phyloP scores from a whole-genome alignment of 2,329 filamentous ascomycete species.

The Claviceps sorghi region DNA sequence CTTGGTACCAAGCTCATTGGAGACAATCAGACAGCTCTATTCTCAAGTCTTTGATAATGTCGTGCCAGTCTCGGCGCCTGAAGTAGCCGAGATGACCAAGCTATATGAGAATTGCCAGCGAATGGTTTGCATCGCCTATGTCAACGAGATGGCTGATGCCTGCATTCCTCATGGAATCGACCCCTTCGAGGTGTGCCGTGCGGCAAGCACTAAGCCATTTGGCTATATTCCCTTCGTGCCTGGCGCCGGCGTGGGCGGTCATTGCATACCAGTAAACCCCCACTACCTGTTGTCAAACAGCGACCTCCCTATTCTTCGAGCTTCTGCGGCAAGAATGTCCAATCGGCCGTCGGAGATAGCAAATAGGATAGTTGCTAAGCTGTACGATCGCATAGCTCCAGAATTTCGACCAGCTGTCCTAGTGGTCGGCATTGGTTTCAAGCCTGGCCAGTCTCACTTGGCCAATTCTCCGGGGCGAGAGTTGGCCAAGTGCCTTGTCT shows the following conservation, averaged over 20 bases:
- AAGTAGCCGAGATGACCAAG: conserved; percentile 44
- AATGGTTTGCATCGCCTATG: conserved; percentile 39
- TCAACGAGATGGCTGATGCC: conserved; percentile 42
- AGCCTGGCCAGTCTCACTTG: conserved; percentile 31
- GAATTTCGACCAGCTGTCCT: conserved; percentile 19
- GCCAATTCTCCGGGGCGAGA: conserved; percentile 33
- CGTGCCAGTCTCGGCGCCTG: conserved; percentile 33
- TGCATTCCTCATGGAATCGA: conserved; percentile 31
- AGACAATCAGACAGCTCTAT: conserved; percentile 30
- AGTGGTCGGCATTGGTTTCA: conserved; percentile 36
- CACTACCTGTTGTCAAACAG: conserved; percentile 36
- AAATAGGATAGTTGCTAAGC: conserved; percentile 18
- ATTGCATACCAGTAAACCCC: conserved; percentile 42
- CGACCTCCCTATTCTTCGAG: conserved; percentile 29
- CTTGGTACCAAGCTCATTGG: conserved; percentile 27
- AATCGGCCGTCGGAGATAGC: conserved; percentile 26
- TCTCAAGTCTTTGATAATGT: conserved; percentile 30
- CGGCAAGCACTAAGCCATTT: conserved; percentile 37
- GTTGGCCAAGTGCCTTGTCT: conserved; percentile 22
- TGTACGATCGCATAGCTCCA: conserved; percentile 10
- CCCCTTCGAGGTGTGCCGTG: conserved; percentile 33
- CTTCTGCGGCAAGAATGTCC: conserved; percentile 29
- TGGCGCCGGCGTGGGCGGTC: conserved; percentile 36
- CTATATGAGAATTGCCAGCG: conserved; percentile 44
- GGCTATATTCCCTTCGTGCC: conserved; percentile 35